These are phyloP conservation scores for Candida loeiensis DNA, from an alignment of 805 yeast species.

Conservation along the genomic window DNA sequence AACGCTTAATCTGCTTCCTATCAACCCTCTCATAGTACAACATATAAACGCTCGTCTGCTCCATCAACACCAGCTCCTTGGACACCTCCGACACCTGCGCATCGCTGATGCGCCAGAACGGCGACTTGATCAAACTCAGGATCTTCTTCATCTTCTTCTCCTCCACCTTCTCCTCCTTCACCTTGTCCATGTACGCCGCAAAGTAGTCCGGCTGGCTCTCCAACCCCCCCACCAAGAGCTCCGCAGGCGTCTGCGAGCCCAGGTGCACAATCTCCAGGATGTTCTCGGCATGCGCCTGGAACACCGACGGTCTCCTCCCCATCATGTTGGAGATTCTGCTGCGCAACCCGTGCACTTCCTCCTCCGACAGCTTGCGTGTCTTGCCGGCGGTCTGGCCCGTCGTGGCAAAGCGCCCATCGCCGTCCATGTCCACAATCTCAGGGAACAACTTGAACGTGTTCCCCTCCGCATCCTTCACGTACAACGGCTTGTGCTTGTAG, in stretches of 20 bases:
- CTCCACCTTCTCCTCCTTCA: conserved; percentile 9
- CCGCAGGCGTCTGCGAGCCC: conserved; percentile 42
- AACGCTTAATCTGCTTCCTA: conserved; percentile 12
- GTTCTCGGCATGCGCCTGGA: conserved; percentile 37
- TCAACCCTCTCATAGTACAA: conserved; percentile 67
- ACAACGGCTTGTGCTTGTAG: conserved; percentile 69
- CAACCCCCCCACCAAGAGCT: conserved; percentile 31
- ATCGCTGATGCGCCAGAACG: conserved; percentile 88
- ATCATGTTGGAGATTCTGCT: conserved; percentile 35
- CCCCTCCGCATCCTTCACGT: conserved; percentile 44
- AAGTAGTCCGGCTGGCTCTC: conserved; percentile 26
- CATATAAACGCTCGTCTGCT: conserved; percentile 79
- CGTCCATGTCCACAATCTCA: conserved; percentile 27
- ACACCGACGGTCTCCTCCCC: conserved; percentile 40
- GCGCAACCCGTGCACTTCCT: conserved; percentile 22
- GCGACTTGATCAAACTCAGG: conserved; percentile 52
- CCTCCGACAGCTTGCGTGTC: not conserved
- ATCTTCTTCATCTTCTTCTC: conserved; percentile 45
- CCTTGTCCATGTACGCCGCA: conserved; percentile 9
- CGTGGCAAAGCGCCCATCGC: not conserved
- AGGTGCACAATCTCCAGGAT: conserved; percentile 38
- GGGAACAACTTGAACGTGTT: conserved; percentile 39
- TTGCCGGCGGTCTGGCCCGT: not conserved
- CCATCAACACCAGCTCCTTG: conserved; percentile 55
- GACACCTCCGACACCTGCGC: conserved; percentile 61